Conservation (phyloP, 2,329 filamentous ascomycete genomes). For the Venturia asperata region DNA sequence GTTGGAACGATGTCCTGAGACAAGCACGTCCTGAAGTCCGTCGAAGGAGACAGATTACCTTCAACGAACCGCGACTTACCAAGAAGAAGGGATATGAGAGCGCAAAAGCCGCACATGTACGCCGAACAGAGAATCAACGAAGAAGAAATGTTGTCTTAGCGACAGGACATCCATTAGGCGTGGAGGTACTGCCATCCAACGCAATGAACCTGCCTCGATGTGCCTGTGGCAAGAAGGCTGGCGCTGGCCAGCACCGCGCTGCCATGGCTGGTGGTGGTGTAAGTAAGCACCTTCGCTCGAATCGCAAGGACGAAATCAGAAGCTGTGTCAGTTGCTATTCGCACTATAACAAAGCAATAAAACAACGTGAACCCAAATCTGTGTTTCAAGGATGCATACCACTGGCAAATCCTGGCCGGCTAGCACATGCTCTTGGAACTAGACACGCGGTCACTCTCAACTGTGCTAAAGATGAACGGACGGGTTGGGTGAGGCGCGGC, state of each 20-base stretch:
- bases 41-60: background rate
- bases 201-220: background rate
- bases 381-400: background rate
- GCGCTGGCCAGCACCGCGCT: background rate
- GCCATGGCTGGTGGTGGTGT: background rate
- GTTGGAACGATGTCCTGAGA: background rate
- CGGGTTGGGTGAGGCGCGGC: background rate
- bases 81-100: background rate
- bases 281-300: background rate
- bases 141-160: background rate
- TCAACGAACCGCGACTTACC: background rate
- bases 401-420: background rate
- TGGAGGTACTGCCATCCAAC: background rate
- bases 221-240: background rate
- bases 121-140: background rate
- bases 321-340: conserved; percentile 2
- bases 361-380: background rate
- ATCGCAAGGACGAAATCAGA: background rate
- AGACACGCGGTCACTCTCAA: background rate
- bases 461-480: background rate
- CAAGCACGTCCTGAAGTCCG: background rate
- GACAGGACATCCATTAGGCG: background rate
- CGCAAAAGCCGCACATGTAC: background rate
- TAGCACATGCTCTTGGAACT: background rate
- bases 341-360: background rate